These are phyloP conservation scores for Boletus tomentosulus DNA, from an alignment of 768 basidiomycete species.

Conservation along the genomic window DNA sequence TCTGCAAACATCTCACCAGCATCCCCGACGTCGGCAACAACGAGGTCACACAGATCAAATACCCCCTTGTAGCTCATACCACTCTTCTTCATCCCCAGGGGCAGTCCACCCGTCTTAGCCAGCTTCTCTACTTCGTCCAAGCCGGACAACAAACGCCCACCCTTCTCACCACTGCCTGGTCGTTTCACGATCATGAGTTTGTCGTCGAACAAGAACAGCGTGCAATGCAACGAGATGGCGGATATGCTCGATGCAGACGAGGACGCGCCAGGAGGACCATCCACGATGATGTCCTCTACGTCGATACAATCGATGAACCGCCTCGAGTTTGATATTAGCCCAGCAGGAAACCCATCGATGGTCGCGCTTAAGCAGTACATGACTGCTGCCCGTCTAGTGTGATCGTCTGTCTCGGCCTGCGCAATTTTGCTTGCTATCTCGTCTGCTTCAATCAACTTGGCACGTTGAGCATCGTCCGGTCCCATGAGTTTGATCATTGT, in stretches of 20 bases:
- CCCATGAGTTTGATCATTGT: conserved; percentile 91
- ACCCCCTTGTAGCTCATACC: conserved; percentile 83
- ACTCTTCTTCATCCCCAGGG: conserved; percentile 67
- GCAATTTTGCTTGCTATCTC: conserved; percentile 90
- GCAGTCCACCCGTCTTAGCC: conserved; percentile 57
- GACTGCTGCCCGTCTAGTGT: conserved; percentile 83
- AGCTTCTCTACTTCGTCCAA: conserved; percentile 76
- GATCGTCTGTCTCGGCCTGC: conserved; percentile 84
- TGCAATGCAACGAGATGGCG: conserved; percentile 65
- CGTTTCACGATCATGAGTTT: conserved; percentile 90
- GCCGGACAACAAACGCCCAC: conserved; percentile 66
- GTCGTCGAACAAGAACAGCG: conserved; percentile 92
- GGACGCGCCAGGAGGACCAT: conserved; percentile 39
- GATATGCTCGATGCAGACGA: conserved; percentile 40
- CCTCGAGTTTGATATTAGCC: conserved; percentile 83
- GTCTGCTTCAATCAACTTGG: conserved; percentile 77
- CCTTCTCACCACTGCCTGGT: conserved; percentile 69
- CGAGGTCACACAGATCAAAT: conserved; percentile 79
- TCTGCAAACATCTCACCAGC: conserved; percentile 51
- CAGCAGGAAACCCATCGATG: conserved; percentile 88
- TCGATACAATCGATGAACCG: conserved; percentile 91
- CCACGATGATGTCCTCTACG: conserved; percentile 73
- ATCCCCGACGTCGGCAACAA: conserved; percentile 80
- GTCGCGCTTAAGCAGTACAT: conserved; percentile 82
- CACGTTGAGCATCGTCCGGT: conserved; percentile 69